Evolutionary conservation across 805 yeast species (phyloP), one percentile per base, ranked within the genome.

Genomic region (Sugiyamaella mastotermitis): DNA sequence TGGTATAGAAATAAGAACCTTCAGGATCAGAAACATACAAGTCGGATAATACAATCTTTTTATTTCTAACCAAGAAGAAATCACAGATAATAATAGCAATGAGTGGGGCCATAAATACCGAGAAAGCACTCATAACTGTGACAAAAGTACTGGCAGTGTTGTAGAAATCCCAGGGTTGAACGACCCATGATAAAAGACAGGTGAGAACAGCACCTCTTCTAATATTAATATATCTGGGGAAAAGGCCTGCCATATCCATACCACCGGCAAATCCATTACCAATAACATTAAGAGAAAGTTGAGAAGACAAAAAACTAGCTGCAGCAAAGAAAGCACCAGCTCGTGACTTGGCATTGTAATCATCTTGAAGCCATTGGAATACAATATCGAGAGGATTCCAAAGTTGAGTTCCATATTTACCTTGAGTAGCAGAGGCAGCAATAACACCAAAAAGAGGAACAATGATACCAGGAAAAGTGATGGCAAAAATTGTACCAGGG

Each of bases 171-270:
- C 73, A 68, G 5, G 73, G 72, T 44, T 62, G 47, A 27, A 59
- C 47, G n/a, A 55, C 55, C 48, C 46, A 43, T 2, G 43, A 38
- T 3, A 32, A 34, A 37, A 64, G 45, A 3, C 66, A 53, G 17
- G 59, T 44, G 19, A 41, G 31, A 21, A 46, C 15, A 18, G 27
- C 76, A 76, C 41, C 80, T 31, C 75, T 55, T 30, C 59, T 56
- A 35, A 71, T 58, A 45, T 65, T 65, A 43, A 71, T 50, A 42
- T 60, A 66, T 39, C 58, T 56, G 13, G 75, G 75, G 34, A 63
- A 58, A 43, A 72, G 47, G 38, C 71, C 73, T 18, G 71, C 65
- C 36, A 73, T 47, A 43, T 72, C 77, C 60, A 70, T 73, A n/a
- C 74, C 76, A 9, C 71, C 72, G 31, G 72, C 58, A 27, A 66